phyloP scores from a whole-genome alignment of 495 filamentous ascomycete genomes.

The Podospora pseudocomata region DNA sequence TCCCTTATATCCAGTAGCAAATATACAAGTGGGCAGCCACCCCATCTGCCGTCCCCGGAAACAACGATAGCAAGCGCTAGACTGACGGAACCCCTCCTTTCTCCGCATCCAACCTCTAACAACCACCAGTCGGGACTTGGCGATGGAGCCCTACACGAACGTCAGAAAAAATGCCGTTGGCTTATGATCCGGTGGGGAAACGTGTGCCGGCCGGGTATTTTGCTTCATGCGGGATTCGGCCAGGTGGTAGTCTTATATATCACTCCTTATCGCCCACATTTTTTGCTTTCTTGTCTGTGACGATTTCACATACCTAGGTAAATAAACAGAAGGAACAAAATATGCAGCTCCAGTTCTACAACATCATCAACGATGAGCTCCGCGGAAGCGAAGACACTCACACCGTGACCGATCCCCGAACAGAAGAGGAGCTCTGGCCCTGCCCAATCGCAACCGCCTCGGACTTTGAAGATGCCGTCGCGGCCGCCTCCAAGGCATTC shows the following conservation, averaged over 20 bases:
- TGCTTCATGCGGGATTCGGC: background rate
- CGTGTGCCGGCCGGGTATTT: background rate
- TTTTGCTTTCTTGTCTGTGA: background rate
- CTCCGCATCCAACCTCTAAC: background rate
- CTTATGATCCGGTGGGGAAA: background rate
- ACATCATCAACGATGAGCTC: constrained; percentile 45
- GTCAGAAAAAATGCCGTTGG: background rate
- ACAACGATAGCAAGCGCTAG: background rate
- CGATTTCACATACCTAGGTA: background rate
- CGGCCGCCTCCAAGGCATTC: constrained; percentile 45
- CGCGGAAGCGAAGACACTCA: constrained; percentile 35
- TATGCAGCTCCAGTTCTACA: constrained; percentile 41
- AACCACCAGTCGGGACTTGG: background rate
- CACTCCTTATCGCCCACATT: background rate
- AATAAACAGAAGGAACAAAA: background rate
- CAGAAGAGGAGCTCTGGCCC: constrained; percentile 45
- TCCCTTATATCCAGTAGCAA: no score
- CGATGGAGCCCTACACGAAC: background rate
- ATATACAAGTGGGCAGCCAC: no score
- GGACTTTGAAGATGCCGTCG: constrained; percentile 52
- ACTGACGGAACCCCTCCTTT: background rate
- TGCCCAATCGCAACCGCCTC: constrained; percentile 40
- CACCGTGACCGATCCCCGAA: constrained; percentile 45
- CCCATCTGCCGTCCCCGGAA: background rate
- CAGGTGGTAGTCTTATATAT: background rate